These are phyloP conservation scores for Aspergillus novofumigatus DNA, from an alignment of 2,329 filamentous ascomycete species.

Conservation along the genomic window DNA sequence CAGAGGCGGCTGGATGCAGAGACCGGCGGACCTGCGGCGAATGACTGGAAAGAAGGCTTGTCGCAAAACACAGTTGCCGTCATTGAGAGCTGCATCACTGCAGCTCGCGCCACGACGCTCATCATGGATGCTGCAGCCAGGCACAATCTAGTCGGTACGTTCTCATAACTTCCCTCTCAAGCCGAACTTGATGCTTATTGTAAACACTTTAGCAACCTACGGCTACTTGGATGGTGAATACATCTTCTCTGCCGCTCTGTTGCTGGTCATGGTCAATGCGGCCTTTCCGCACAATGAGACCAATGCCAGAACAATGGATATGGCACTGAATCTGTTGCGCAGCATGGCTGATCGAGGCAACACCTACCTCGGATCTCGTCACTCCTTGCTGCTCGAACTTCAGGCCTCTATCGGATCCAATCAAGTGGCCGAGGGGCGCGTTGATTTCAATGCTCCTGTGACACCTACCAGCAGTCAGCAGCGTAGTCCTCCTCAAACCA, in stretches of 20 bases:
- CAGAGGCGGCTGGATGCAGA: constrained; percentile 44
- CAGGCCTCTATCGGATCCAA: constrained; percentile 26
- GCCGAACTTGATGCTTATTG: neutral
- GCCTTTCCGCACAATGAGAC: constrained; percentile 46
- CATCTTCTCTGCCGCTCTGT: constrained; percentile 51
- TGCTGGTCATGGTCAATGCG: constrained; percentile 53
- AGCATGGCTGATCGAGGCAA: constrained; percentile 53
- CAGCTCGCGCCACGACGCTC: constrained; percentile 47
- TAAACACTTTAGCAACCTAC: constrained; percentile 46
- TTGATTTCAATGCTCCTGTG: constrained; percentile 3
- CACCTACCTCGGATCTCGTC: constrained; percentile 43
- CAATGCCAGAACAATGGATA: constrained; percentile 45
- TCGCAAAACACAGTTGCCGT: constrained; percentile 47
- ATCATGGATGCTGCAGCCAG: constrained; percentile 49
- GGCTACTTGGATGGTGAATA: constrained; percentile 58
- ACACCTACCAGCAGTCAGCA: constrained; percentile 16
- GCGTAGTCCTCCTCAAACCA: constrained; percentile 4
- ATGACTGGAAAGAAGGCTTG: constrained; percentile 47
- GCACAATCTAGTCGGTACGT: constrained; percentile 48
- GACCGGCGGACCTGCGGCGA: constrained; percentile 28
- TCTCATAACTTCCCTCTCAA: neutral
- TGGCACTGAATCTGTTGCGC: constrained; percentile 44
- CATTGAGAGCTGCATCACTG: constrained; percentile 51
- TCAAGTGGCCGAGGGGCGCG: constrained; percentile 3
- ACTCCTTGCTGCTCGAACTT: constrained; percentile 37